Conservation (phyloP, 495 filamentous ascomycete species). For the Penicillium chermesinum region DNA sequence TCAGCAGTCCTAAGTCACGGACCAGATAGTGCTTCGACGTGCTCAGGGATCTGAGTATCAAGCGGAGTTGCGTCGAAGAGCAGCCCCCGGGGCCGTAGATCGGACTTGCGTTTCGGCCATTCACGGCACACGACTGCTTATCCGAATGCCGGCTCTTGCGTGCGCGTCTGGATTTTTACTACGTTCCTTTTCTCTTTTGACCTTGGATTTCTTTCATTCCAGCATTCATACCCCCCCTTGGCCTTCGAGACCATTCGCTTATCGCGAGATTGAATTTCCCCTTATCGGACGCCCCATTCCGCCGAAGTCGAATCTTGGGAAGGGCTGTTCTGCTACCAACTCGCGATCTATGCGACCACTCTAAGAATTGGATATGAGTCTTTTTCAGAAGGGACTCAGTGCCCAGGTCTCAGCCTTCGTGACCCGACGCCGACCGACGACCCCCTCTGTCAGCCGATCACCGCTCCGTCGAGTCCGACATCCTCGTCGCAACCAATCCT, state of each 20-base stretch:
- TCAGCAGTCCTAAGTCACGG: too few relatives aligned
- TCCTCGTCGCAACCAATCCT: slow-evolving; percentile 26
- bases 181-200: neutral
- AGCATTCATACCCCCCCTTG: neutral
- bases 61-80: neutral
- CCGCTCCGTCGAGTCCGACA: slow-evolving; percentile 21
- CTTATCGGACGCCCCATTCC: slow-evolving; percentile 5
- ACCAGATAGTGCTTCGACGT: too few relatives aligned
- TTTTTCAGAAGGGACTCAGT: slow-evolving; percentile 16
- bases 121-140: neutral
- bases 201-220: neutral
- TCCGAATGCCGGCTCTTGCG: neutral
- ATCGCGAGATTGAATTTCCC: neutral
- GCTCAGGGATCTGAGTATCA: too few relatives aligned
- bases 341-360: slow-evolving; percentile 3
- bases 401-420: slow-evolving; percentile 9
- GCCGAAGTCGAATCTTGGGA: neutral
- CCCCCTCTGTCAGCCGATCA: slow-evolving; percentile 11
- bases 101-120: neutral
- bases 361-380: slow-evolving; percentile 15
- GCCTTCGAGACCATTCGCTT: neutral
- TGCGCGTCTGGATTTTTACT: neutral
- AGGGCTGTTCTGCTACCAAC: neutral
- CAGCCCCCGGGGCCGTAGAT: neutral
- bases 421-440: slow-evolving; percentile 17